Evolutionary conservation across 805 yeast genomes (phyloP).

Genomic region (Lachancea sp.): DNA sequence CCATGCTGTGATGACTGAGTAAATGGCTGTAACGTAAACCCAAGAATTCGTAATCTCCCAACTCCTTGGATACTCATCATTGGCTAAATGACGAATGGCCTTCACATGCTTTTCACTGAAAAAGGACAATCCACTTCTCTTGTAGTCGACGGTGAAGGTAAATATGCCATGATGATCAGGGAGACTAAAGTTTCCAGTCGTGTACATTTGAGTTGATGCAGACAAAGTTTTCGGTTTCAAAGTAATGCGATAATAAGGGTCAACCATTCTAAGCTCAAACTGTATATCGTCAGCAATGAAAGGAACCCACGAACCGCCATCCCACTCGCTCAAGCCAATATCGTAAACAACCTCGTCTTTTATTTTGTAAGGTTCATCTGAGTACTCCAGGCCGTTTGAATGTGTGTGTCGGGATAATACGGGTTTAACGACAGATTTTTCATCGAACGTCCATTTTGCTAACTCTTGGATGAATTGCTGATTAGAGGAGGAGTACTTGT

Average conservation of each 20-base stretch:
- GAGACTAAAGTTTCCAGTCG: conserved; percentile 50
- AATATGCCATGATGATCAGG: conserved; percentile 98
- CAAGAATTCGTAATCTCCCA: conserved; percentile 92
- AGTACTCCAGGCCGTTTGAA: conserved; percentile 38
- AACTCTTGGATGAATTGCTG: conserved; percentile 41
- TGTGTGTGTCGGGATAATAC: conserved; percentile 50
- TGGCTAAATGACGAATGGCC: conserved; percentile 88
- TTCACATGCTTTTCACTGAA: conserved; percentile 61
- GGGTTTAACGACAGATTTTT: conserved; percentile 55
- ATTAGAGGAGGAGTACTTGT: conserved; percentile 32
- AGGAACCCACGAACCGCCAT: conserved; percentile 63
- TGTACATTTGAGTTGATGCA: conserved; percentile 44
- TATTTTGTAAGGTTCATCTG: conserved; percentile 54
- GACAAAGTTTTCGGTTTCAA: conserved; percentile 42
- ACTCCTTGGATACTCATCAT: conserved; percentile 88
- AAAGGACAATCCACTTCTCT: conserved; percentile 68
- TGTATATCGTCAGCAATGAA: conserved; percentile 61
- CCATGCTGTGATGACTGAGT: conserved; percentile 70
- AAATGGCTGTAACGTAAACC: conserved; percentile 75
- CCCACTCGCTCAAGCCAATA: conserved; percentile 44
- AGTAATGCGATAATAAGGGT: conserved; percentile 85
- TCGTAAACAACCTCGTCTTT: conserved; percentile 60
- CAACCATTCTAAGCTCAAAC: conserved; percentile 81
- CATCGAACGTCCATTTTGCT: conserved; percentile 69
- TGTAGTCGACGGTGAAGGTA: conserved; percentile 73